Evolutionary conservation across 768 basidiomycete genomes (phyloP), one percentile per base, ranked within the genome.

Genomic region (Agaricus sinodeliciosus): DNA sequence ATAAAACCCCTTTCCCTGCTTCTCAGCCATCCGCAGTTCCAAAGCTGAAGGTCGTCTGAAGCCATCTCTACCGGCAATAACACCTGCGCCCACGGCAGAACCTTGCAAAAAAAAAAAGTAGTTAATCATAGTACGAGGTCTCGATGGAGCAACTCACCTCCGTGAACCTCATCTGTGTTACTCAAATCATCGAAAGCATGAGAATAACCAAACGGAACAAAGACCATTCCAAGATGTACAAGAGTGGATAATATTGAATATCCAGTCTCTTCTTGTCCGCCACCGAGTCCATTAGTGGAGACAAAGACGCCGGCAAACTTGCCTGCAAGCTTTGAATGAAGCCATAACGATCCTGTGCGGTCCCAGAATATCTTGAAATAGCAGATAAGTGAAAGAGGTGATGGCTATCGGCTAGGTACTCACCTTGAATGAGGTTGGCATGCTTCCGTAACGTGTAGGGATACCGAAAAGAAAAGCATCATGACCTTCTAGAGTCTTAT

Each of bases 81-180:
- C 81, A 18, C 83, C 85, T n/a, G 87, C 84, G 35, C 88, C 89
- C 78, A 81, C 90, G 15, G 89, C 79, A 6, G 84, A 84, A 8
- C 85, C 85, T 83, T 56, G 3, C 12, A 4, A 25, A 47, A 41
- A 12, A 49, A 19, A n/a, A n/a, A n/a, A n/a, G n/a, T n/a, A n/a
- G n/a, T n/a, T n/a, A n/a, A n/a, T n/a, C n/a, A n/a, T n/a, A n/a
- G n/a, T n/a, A n/a, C n/a, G n/a, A n/a, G n/a, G n/a, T n/a, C n/a
- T n/a, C n/a, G n/a, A n/a, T n/a, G n/a, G n/a, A n/a, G n/a, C n/a
- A n/a, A n/a, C 78, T 26, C 57, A 80, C 83, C 83, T 51, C 84
- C 83, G 47, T 76, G 79, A 22, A 73, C 75, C 62, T 81, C 79
- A 0, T 43, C 37, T 26, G 78, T 3, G 55, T 73, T 73, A 4